Evolutionary conservation across 108 stramenopile genomes (phyloP).

Genomic region (Skeletonema potamos): DNA sequence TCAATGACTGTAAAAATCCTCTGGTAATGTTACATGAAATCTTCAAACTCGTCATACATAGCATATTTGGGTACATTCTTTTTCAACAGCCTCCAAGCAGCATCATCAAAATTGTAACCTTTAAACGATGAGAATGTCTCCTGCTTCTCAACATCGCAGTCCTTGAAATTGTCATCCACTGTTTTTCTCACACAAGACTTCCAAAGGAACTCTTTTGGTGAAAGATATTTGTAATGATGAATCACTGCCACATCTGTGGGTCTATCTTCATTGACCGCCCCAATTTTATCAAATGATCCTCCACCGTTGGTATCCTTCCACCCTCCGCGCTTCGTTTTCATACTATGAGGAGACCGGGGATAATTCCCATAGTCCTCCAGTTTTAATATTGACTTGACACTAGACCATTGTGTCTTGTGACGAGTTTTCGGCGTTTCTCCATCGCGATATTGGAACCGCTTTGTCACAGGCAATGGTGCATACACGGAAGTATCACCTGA

Average conservation of each 20-base stretch:
- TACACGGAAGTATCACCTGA: conserved; percentile 37
- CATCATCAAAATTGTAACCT: conserved; percentile 32
- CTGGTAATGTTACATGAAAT: conserved; percentile 28
- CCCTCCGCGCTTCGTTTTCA: conserved; percentile 11
- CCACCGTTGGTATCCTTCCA: conserved; percentile 50
- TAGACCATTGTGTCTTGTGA: conserved; percentile 5
- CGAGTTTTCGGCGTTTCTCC: background rate
- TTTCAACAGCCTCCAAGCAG: conserved; percentile 41
- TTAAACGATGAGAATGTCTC: background rate
- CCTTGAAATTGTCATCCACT: conserved; percentile 22
- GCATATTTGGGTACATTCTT: conserved; percentile 42
- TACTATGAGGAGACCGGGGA: conserved; percentile 26
- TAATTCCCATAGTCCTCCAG: conserved; percentile 20
- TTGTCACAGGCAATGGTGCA: conserved; percentile 53
- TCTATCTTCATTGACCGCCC: conserved; percentile 27
- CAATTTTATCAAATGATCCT: conserved; percentile 16
- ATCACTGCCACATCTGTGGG: conserved; percentile 47
- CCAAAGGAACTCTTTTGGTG: conserved; percentile 27
- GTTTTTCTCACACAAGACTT: conserved; percentile 39
- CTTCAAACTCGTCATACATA: conserved; percentile 36
- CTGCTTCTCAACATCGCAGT: conserved; percentile 3
- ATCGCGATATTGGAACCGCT: conserved; percentile 53
- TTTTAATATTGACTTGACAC: conserved; percentile 26
- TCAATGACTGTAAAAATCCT: background rate
- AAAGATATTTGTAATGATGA: conserved; percentile 45